Base-by-base conservation (phyloP, 1,139 yeast genomes). In the Saccharomycopsis hybrid region DNA sequence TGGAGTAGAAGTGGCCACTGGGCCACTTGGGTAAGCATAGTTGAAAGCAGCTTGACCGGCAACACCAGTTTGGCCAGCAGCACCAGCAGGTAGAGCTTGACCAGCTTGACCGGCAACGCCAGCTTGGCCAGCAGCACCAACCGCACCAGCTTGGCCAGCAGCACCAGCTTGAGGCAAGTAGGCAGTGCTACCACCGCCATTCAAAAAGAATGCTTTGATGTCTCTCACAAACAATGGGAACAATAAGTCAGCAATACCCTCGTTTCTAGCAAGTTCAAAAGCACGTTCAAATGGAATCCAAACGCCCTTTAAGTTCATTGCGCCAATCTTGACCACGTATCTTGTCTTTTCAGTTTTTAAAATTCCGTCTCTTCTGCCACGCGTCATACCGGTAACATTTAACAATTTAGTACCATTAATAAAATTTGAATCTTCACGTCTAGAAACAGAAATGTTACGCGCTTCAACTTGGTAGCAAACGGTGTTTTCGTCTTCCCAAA, bases 281-380 rank as follows among this genome's bases (percentile, higher is more conserved):
- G 82, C 81, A 36, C 80, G 59, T 29, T 74, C 77, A 58, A 72
- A 74, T 0, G 82, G 82, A 24, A 77, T 70, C 82, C 82, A 77
- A 1, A 77, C 80, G 0, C 78, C 82, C 56, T 77, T 77, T 55
- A 77, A 64, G 56, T 73, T 73, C 78, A 77, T 77, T 1, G 76
- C 67, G 0, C 82, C 82, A 7, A 70, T 69, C 55, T 75, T 75
- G 18, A 77, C 75, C 0, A 77, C 81, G 28, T 59, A 63, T 37
- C 76, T 65, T 3, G 61, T 59, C 54, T 67, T 70, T 55, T 77
- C 82, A 2, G 73, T 63, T 55, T 77, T 77, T 43, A 77, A 66
- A 28, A 77, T 74, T 7, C 82, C 81, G 57, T 77, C 82, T 48
- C 82, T 61, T 49, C 79, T 65, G 3, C 82, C 82, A 53, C 82